phyloP scores from a whole-genome alignment of 495 filamentous ascomycete species.

The Immersiella caudata region DNA sequence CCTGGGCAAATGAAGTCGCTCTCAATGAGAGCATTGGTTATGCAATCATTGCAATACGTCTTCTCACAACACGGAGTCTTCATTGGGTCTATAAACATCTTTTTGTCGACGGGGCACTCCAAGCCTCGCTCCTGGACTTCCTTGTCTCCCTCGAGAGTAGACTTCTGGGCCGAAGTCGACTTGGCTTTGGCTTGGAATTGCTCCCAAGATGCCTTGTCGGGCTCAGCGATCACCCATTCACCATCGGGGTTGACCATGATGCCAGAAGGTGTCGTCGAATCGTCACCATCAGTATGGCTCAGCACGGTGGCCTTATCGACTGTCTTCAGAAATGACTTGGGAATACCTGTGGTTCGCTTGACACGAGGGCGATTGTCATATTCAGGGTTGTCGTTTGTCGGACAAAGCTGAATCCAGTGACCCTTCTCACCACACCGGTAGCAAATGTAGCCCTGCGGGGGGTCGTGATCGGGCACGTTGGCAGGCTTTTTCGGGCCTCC shows the following conservation, averaged over 20 bases:
- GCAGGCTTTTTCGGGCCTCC: constrained; percentile 61
- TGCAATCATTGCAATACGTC: constrained; percentile 99
- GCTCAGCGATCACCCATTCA: constrained; percentile 91
- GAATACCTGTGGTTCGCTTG: constrained; percentile 95
- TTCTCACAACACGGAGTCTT: constrained; percentile 97
- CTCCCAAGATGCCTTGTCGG: constrained; percentile 94
- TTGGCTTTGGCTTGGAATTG: constrained; percentile 92
- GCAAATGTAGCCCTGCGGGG: constrained; percentile 91
- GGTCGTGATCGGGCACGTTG: constrained; percentile 85
- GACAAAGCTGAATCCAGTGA: constrained; percentile 97
- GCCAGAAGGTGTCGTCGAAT: constrained; percentile 74
- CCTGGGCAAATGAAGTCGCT: constrained; percentile 94
- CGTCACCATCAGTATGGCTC: constrained; percentile 68
- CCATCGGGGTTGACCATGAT: constrained; percentile 98
- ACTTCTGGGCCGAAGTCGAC: constrained; percentile 75
- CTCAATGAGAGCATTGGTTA: constrained; percentile 95
- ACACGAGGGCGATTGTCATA: constrained; percentile 89
- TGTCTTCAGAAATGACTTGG: constrained; percentile 86
- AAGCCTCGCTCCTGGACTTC: constrained; percentile 83
- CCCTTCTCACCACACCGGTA: constrained; percentile 98
- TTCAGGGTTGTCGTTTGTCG: constrained; percentile 95
- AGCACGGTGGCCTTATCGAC: constrained; percentile 85
- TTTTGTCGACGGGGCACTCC: constrained; percentile 93
- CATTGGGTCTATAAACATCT: constrained; percentile 94
- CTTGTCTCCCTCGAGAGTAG: constrained; percentile 67